phyloP scores from a whole-genome alignment of 2,329 filamentous ascomycete species.

The Xylariales sp. region DNA sequence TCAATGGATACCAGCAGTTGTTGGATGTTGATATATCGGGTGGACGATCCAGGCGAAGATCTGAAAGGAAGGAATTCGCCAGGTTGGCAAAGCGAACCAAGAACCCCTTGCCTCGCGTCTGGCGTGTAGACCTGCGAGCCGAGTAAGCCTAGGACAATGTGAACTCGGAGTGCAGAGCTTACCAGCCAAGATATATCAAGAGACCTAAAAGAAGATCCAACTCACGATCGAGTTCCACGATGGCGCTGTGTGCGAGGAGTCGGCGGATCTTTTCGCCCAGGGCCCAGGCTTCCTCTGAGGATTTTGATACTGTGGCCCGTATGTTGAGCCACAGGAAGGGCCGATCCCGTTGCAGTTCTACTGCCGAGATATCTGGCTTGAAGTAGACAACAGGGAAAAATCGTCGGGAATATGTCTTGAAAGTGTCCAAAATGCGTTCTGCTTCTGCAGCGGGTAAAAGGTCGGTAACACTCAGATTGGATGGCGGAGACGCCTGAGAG shows the following conservation, averaged over 20 bases:
- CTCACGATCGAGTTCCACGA: constrained; percentile 42
- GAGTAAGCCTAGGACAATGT: too few species aligned
- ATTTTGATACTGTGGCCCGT: constrained; percentile 39
- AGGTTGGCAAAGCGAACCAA: constrained; percentile 39
- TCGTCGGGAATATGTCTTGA: constrained; percentile 16
- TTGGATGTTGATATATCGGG: constrained; percentile 14
- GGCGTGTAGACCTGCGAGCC: constrained; percentile 33
- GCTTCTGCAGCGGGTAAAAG: constrained; percentile 18
- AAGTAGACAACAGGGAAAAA: constrained; percentile 24
- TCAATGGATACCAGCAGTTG: constrained; percentile 4
- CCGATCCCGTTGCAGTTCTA: constrained; percentile 14
- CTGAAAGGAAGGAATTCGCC: constrained; percentile 37
- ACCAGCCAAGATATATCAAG: constrained; percentile 43
- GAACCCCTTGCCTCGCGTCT: constrained; percentile 34
- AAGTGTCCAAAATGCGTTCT: constrained; percentile 18
- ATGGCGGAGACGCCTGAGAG: too few species aligned
- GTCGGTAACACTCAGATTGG: too few species aligned
- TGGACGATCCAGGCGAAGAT: constrained; percentile 37
- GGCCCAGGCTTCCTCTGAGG: constrained; percentile 31
- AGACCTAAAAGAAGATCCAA: constrained; percentile 50
- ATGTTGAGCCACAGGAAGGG: constrained; percentile 48
- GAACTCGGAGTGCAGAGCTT: constrained; percentile 9
- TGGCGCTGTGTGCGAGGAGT: constrained; percentile 37
- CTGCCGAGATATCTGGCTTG: constrained; percentile 16
- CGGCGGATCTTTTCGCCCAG: constrained; percentile 37